phyloP scores from a whole-genome alignment of 2,329 filamentous ascomycete species.

The Dactylella cylindrospora region DNA sequence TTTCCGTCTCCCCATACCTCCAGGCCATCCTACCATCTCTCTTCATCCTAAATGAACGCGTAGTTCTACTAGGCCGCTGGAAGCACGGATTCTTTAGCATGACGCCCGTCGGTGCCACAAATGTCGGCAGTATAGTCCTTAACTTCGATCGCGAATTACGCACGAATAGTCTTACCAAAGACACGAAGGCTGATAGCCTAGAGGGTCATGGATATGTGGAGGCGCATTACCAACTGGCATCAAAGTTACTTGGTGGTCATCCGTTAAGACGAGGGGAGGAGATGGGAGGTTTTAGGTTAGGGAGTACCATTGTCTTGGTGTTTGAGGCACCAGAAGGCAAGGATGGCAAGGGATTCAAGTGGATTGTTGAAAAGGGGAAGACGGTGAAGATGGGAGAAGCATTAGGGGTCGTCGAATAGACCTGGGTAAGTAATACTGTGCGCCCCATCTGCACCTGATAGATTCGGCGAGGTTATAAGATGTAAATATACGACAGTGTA shows the following conservation, averaged over 20 bases:
- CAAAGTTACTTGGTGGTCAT: conserved; percentile 75
- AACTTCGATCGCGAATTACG: conserved; percentile 95
- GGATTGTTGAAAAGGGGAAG: conserved; percentile 84
- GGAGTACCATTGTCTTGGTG: conserved; percentile 90
- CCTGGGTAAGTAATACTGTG: too few relatives aligned
- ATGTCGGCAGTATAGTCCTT: conserved; percentile 93
- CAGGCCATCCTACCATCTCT: conserved; percentile 88
- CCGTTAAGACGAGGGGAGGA: conserved; percentile 85
- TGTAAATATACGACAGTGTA: not conserved
- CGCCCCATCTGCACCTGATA: too few relatives aligned
- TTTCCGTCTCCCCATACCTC: conserved; percentile 90
- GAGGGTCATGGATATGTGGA: conserved; percentile 89
- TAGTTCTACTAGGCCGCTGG: conserved; percentile 91
- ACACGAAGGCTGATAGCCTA: conserved; percentile 84
- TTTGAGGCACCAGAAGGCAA: conserved; percentile 84
- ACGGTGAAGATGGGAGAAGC: conserved; percentile 86
- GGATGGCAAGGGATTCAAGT: conserved; percentile 70
- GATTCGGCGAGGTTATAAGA: not conserved
- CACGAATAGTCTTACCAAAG: conserved; percentile 87
- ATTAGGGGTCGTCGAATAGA: conserved; percentile 71
- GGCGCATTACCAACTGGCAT: conserved; percentile 80
- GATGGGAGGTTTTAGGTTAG: conserved; percentile 96
- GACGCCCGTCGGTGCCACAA: conserved; percentile 93
- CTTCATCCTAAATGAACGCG: conserved; percentile 94
- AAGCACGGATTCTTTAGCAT: conserved; percentile 97